A percentile compares a stretch with the other conserved stretches of the same genome.
These are phyloP conservation scores for Papilionanthe hybrid DNA, from an alignment of 116 monocot genomes.

Conservation along the genomic window DNA sequence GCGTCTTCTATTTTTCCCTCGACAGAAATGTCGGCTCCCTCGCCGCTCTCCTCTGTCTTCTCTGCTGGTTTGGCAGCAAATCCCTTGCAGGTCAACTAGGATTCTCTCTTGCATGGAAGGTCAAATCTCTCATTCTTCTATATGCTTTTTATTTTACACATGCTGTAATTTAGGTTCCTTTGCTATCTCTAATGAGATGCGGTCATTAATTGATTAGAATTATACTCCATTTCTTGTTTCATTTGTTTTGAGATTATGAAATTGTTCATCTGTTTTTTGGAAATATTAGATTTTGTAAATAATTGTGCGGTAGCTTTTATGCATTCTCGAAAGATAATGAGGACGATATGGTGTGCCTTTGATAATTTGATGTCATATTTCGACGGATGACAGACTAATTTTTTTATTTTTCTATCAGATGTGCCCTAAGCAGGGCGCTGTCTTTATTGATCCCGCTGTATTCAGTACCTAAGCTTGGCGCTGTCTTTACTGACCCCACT, in stretches of 20 bases:
- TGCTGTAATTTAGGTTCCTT: neutral
- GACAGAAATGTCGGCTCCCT: constrained; percentile 59
- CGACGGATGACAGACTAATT: neutral
- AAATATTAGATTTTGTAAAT: neutral
- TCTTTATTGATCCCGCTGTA: too few species aligned
- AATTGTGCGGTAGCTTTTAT: neutral
- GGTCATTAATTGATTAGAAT: neutral
- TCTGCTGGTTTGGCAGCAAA: constrained; percentile 65
- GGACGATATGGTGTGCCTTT: neutral
- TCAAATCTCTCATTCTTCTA: neutral
- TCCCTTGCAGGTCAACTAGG: constrained; percentile 36
- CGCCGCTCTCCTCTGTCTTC: constrained; percentile 47
- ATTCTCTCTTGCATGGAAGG: constrained; percentile 71
- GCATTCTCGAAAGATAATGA: neutral
- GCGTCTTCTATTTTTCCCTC: constrained; percentile 45
- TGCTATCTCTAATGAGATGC: neutral
- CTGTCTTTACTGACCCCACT: too few species aligned
- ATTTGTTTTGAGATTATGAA: neutral
- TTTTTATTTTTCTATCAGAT: neutral
- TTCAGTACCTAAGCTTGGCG: too few species aligned
- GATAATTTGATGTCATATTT: neutral
- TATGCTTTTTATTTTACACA: neutral
- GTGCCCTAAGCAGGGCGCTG: too few species aligned
- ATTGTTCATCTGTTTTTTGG: neutral
- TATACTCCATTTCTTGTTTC: neutral